Conservation (phyloP, 148 eudicot species). For the Pouteria glomerata region DNA sequence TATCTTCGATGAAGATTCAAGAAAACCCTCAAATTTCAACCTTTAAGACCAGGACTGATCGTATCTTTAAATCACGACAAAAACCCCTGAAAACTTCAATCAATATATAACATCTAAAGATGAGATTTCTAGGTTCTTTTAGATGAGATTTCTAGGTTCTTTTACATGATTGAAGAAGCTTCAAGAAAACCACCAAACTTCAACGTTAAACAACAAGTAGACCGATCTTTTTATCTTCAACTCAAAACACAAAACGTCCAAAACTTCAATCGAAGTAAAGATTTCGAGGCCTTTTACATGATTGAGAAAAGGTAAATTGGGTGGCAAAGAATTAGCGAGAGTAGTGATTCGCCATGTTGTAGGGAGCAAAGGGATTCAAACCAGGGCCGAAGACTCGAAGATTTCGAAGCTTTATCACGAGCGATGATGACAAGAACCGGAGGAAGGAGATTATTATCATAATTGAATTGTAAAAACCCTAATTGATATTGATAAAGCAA, state of each 20-base stretch:
- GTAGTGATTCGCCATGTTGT: constrained; percentile 13
- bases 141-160: too few species aligned
- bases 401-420: constrained; percentile 1
- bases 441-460: constrained; percentile 11
- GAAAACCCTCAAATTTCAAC: not conserved
- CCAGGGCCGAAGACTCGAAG: constrained; percentile 26
- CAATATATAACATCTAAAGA: constrained; percentile 1
- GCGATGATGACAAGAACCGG: constrained; percentile 9
- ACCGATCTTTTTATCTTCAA: too few species aligned
- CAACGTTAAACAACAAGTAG: too few species aligned
- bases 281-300: too few species aligned
- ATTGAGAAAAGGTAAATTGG: not conserved
- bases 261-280: too few species aligned
- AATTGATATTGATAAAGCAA: not conserved
- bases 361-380: constrained; percentile 23
- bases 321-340: constrained; percentile 8
- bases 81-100: not conserved
- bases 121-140: not conserved
- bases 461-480: not conserved
- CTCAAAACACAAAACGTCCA: too few species aligned
- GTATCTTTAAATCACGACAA: not conserved
- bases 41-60: not conserved
- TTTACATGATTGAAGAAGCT: too few species aligned
- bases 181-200: too few species aligned
- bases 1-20: not conserved